Percentiles rank a stretch among this genome's conserved stretches.
Evolutionary conservation across 2,329 filamentous ascomycete genomes (phyloP).

Genomic region (Lecanicillium sp.): DNA sequence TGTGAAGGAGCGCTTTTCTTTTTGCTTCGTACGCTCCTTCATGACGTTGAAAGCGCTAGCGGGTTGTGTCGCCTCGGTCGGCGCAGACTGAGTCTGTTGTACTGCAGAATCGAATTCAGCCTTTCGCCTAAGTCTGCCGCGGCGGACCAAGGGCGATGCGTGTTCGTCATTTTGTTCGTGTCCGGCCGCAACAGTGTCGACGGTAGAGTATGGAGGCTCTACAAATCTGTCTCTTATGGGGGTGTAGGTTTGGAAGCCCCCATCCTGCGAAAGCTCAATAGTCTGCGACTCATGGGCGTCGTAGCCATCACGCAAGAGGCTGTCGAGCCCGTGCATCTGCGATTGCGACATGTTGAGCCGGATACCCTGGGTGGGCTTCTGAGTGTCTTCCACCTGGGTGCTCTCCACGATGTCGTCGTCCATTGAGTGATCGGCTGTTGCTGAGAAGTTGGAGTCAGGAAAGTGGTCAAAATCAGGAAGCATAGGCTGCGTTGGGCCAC

Average conservation of each 20-base stretch:
- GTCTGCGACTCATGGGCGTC: slow-evolving; percentile 60
- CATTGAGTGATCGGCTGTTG: slow-evolving; percentile 45
- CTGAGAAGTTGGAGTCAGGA: slow-evolving; percentile 53
- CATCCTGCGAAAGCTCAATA: slow-evolving; percentile 74
- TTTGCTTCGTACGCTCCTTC: slow-evolving; percentile 53
- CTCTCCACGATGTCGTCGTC: slow-evolving; percentile 49
- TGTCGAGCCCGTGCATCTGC: slow-evolving; percentile 51
- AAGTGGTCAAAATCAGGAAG: slow-evolving; percentile 52
- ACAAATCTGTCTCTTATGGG: slow-evolving; percentile 63
- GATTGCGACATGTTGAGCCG: slow-evolving; percentile 53
- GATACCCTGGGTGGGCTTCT: slow-evolving; percentile 35
- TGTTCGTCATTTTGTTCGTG: slow-evolving; percentile 31
- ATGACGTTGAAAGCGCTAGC: slow-evolving; percentile 59
- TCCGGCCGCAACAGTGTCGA: slow-evolving; percentile 55
- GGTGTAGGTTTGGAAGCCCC: slow-evolving; percentile 65
- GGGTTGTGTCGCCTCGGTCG: neutral
- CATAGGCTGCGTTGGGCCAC: slow-evolving; percentile 32
- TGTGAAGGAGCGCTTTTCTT: slow-evolving; percentile 43
- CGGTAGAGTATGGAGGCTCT: slow-evolving; percentile 57
- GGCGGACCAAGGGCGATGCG: slow-evolving; percentile 61
- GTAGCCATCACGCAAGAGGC: slow-evolving; percentile 37
- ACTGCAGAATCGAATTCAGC: slow-evolving; percentile 21
- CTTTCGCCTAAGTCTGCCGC: slow-evolving; percentile 44
- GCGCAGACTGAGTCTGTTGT: slow-evolving; percentile 4
- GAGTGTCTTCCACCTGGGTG: slow-evolving; percentile 29